Percentiles rank a stretch among this genome's conserved stretches.
These are phyloP conservation scores for Populus alba DNA, from an alignment of 345 rosid genomes.

Conservation along the genomic window DNA sequence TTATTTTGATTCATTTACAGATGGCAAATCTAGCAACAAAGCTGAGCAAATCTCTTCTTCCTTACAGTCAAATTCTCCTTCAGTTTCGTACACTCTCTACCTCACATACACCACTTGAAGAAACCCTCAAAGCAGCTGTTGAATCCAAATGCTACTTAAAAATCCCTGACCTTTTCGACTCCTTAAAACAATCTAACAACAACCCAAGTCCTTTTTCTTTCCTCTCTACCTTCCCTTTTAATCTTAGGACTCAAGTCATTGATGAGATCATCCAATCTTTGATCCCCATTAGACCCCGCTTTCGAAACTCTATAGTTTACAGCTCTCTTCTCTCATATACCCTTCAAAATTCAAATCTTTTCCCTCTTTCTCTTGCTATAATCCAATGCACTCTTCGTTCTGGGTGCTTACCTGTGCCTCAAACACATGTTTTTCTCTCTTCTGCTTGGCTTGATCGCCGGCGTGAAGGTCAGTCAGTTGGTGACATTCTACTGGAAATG, in stretches of 20 bases:
- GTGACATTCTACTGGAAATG: conserved; percentile 51
- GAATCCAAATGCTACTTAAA: conserved; percentile 51
- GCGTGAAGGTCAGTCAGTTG: conserved; percentile 31
- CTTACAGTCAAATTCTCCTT: background rate
- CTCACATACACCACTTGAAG: conserved; percentile 38
- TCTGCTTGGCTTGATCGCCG: conserved; percentile 55
- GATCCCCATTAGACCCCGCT: conserved; percentile 56
- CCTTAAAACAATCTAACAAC: conserved; percentile 32
- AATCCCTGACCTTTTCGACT: conserved; percentile 59
- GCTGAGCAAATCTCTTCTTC: background rate
- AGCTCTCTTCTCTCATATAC: conserved; percentile 58
- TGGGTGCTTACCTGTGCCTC: conserved; percentile 63
- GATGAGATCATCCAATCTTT: conserved; percentile 66
- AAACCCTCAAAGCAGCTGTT: conserved; percentile 50
- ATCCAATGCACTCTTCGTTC: conserved; percentile 74
- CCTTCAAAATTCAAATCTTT: conserved; percentile 58
- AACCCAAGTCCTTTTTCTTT: conserved; percentile 62
- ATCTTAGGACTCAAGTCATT: conserved; percentile 41
- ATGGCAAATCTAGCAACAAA: background rate
- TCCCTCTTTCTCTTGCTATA: conserved; percentile 63
- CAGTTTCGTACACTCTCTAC: conserved; percentile 33
- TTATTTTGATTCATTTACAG: no score
- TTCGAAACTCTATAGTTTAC: conserved; percentile 44
- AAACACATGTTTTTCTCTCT: conserved; percentile 54
- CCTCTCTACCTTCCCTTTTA: conserved; percentile 47